Conservation (phyloP, 306 rosid genomes). For the Myrica gale region DNA sequence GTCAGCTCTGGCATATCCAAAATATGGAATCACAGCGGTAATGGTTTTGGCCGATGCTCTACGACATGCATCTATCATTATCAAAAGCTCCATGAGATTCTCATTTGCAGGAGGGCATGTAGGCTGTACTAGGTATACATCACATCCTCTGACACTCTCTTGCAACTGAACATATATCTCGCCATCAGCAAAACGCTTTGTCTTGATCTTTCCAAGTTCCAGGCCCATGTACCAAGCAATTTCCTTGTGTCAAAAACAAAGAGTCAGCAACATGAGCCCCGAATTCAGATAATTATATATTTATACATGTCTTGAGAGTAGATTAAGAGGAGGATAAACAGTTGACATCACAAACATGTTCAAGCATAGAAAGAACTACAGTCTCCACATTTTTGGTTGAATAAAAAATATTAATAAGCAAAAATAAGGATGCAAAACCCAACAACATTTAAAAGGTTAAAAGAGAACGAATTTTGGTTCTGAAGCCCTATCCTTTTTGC, state of each 20-base stretch:
- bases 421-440: neutral
- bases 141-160: slow-evolving; percentile 97
- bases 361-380: neutral
- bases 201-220: slow-evolving; percentile 77
- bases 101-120: slow-evolving; percentile 96
- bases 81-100: slow-evolving; percentile 86
- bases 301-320: neutral
- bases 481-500: neutral
- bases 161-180: slow-evolving; percentile 89
- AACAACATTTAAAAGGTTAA: neutral
- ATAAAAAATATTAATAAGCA: neutral
- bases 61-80: slow-evolving; percentile 94
- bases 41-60: slow-evolving; percentile 91
- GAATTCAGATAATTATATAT: neutral
- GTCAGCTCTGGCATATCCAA: slow-evolving; percentile 98
- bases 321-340: neutral
- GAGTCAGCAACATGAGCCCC: slow-evolving; percentile 17
- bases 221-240: slow-evolving; percentile 89
- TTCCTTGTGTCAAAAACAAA: slow-evolving; percentile 46
- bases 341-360: neutral
- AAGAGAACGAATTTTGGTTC: neutral
- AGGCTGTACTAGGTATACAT: slow-evolving; percentile 83
- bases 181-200: slow-evolving; percentile 94
- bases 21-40: slow-evolving; percentile 92
- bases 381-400: neutral